Base-by-base conservation (phyloP, 352 stramenopile species). In the Globisporangium carolinianum region DNA sequence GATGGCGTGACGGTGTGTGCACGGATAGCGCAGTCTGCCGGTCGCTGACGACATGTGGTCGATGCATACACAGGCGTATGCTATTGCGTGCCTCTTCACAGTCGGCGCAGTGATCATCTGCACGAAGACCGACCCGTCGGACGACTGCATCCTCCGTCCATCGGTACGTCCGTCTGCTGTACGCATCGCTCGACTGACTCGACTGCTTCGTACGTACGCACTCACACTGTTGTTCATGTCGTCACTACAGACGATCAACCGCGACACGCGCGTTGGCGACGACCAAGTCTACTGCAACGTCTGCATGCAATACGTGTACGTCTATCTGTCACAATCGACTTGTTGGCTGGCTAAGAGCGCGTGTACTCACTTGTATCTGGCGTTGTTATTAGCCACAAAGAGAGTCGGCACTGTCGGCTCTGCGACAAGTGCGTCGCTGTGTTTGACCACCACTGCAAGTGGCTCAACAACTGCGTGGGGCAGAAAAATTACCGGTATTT, bases 381-480 rank as follows among this genome's bases (percentile, higher is more conserved):
- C 15, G 3, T 47, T 15, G 5, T n/a, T 47, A 47, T n/a, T 17
- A 93, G 83, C 15, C 84, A 93, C 66, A 89, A 93, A 57, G 69
- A 91, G 55, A 92, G 79, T 55, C 77, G 83, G 59, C 95, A 98
- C 62, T 98, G 95, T 68, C 94, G 95, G 17, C 89, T 98, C 49
- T 98, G 95, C 60, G 90, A 98, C 61, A 98, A 98, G 62, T 98
- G 95, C 66, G 93, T 98, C 15, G 79, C 84, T 47, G 77, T 91
- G 38, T 98, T 98, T 69, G 95, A 98, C 69, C 95, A 98, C 76
- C 95, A 98, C 76, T 98, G 95, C 78, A 97, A 97, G 62, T 97
- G 90, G 94, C 85, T 98, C 35, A 98, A 98, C 69, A 98, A 97
- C 55, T 98, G 95, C 66, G 83, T 98, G 10, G 94, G 94, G 50